These are phyloP conservation scores for Moricandia moricandioides DNA, from an alignment of 345 rosid species.

Conservation along the genomic window DNA sequence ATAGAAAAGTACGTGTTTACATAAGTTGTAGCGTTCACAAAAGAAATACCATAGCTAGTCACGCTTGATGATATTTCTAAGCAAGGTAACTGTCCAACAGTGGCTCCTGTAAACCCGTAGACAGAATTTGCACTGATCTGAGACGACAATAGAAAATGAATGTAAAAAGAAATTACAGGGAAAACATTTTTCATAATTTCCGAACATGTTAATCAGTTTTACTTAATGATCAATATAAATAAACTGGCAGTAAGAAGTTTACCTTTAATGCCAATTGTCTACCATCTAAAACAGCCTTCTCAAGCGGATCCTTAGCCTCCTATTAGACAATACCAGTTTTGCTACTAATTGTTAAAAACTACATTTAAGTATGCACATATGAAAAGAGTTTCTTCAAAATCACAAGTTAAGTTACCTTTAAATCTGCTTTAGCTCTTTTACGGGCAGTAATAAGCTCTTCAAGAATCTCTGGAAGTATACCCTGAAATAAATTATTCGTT, in stretches of 20 bases:
- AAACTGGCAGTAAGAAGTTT: slow-evolving; percentile 20
- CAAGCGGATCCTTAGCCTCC: slow-evolving; percentile 98
- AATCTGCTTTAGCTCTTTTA: slow-evolving; percentile 92
- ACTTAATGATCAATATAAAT: not conserved
- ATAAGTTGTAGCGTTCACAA: slow-evolving; percentile 7
- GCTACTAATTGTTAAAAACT: not conserved
- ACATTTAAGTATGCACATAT: slow-evolving; percentile 12
- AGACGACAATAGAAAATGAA: slow-evolving; percentile 17
- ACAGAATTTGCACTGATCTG: slow-evolving; percentile 98
- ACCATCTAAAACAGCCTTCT: slow-evolving; percentile 95
- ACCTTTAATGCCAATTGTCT: slow-evolving; percentile 96
- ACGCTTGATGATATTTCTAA: slow-evolving; percentile 96
- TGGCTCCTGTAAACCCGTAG: slow-evolving; percentile 97
- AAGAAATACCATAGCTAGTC: slow-evolving; percentile 86
- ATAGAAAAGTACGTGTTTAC: slow-evolving; percentile 1
- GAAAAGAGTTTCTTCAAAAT: slow-evolving; percentile 5
- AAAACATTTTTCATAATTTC: not conserved
- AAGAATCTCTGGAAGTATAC: slow-evolving; percentile 98
- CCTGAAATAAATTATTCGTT: slow-evolving; percentile 47
- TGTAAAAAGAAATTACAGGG: slow-evolving; percentile 5
- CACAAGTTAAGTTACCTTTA: slow-evolving; percentile 55
- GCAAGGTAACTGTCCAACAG: slow-evolving; percentile 90
- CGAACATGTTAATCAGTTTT: not conserved
- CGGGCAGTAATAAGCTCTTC: slow-evolving; percentile 93
- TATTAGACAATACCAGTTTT: slow-evolving; percentile 33